Evolutionary conservation across 2,329 filamentous ascomycete species (phyloP), one percentile per base, ranked within the genome.

Genomic region (Pyrenochaeta sp.): DNA sequence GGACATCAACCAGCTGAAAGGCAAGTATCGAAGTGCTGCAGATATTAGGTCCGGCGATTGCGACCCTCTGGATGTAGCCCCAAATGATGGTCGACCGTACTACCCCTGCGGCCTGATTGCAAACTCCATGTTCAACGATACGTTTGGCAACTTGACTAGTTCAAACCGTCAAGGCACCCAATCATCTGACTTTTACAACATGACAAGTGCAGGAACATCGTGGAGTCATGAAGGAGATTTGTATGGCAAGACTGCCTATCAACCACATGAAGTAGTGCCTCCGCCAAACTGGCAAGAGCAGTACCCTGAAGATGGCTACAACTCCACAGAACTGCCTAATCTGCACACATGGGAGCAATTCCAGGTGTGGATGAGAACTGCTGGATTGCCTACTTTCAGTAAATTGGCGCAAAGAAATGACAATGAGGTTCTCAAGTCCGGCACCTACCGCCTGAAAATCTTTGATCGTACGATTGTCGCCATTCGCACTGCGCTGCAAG

Each of bases 321-420:
- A 84, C 2, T 74, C 80, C 0, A 82, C 83, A 45, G 85, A 84
- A 1, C 87, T 91, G 18, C 92, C 92, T 0, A 78, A 95, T 65
- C 75, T 98, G 15, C 83, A 88, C 58, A 78, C 86, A 0, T 88
- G 92, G 78, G 90, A 97, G 75, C 87, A 87, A 37, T 96, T 99
- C 75, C 93, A 97, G 78, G 93, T 98, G 18, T 99, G 95, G 95
- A 99, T 99, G 95, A 88, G 95, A 66, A 96, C 96, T 1, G 95
- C 95, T 20, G 95, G 94, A 52, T 79, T 98, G 67, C 95, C 95
- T 1, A 90, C 89, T 4, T 99, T 99, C 75, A 97, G 91, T 84
- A 99, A 99, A 80, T 82, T 99, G 41, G 91, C 92, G 40, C 85
- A 89, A 75, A 85, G 92, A 54, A 97, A 97, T 71, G 89, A 97